phyloP scores from a whole-genome alignment of 768 basidiomycete genomes.

The Tricholomella constricta region DNA sequence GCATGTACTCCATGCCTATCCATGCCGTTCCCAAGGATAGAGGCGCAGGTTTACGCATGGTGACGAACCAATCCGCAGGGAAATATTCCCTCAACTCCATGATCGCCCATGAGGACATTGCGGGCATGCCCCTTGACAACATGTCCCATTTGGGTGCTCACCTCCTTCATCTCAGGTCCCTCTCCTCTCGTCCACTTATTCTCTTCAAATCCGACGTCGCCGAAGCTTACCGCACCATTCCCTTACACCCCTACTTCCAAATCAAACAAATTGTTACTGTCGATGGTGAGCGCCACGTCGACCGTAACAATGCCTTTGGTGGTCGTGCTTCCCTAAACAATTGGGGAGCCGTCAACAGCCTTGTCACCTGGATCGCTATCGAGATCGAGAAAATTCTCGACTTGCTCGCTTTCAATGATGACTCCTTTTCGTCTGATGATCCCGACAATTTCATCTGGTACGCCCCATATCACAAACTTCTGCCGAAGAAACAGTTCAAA shows the following conservation, averaged over 20 bases:
- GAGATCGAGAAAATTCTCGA: constrained; percentile 15
- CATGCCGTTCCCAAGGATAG: constrained; percentile 38
- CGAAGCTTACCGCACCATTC: constrained; percentile 20
- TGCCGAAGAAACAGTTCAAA: constrained; percentile 32
- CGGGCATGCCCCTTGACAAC: constrained; percentile 32
- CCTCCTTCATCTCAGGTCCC: no score
- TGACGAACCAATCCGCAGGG: constrained; percentile 41
- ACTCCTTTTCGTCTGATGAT: constrained; percentile 26
- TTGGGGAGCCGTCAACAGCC: constrained; percentile 27
- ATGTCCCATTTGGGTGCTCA: constrained; percentile 29
- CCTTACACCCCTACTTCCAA: constrained; percentile 30
- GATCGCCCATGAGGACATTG: constrained; percentile 26
- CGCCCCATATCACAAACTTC: constrained; percentile 22
- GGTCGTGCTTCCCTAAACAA: constrained; percentile 23
- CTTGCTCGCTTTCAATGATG: constrained; percentile 34
- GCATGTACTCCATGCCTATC: constrained; percentile 44
- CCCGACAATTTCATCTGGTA: constrained; percentile 26
- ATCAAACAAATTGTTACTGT: constrained; percentile 35
- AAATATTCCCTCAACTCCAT: constrained; percentile 36
- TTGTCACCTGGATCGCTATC: constrained; percentile 37
- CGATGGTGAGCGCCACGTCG: constrained; percentile 30
- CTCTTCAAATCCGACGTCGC: no score
- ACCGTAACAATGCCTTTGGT: constrained; percentile 37
- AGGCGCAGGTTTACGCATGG: constrained; percentile 34
- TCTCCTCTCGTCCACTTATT: no score